phyloP scores from a whole-genome alignment of 1,139 yeast species.

The Kurtzmaniella quercitrusa region DNA sequence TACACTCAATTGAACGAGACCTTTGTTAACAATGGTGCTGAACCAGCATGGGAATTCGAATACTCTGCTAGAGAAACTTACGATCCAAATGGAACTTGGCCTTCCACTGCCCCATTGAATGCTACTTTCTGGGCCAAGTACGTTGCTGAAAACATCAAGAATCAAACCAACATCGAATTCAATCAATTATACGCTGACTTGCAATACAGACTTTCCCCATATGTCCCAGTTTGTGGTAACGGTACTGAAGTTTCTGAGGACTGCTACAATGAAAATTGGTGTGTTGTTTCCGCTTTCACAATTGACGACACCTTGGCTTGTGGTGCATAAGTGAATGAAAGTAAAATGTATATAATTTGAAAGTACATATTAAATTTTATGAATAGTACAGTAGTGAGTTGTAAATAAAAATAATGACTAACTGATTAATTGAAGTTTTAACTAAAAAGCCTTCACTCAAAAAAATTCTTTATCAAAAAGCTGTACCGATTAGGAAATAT shows the following conservation, averaged over 20 bases:
- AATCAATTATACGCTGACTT: slow-evolving; percentile 45
- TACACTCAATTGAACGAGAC: slow-evolving; percentile 52
- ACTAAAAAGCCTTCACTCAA: neutral
- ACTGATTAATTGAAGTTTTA: neutral
- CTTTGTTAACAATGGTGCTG: slow-evolving; percentile 42
- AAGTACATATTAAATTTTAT: too few relatives aligned
- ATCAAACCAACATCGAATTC: slow-evolving; percentile 32
- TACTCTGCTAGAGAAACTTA: slow-evolving; percentile 52
- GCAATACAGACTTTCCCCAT: slow-evolving; percentile 53
- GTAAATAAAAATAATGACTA: neutral
- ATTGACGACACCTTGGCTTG: slow-evolving; percentile 1
- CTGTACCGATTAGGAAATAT: neutral
- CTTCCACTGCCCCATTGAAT: slow-evolving; percentile 47
- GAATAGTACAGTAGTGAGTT: too few relatives aligned
- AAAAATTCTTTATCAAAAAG: neutral
- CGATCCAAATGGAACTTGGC: slow-evolving; percentile 46
- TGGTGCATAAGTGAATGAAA: neutral
- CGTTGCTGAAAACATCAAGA: slow-evolving; percentile 30
- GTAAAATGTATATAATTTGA: too few relatives aligned
- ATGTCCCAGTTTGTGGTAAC: slow-evolving; percentile 40
- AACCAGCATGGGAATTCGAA: slow-evolving; percentile 53
- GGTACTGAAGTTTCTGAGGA: slow-evolving; percentile 25
- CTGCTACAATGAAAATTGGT: slow-evolving; percentile 43
- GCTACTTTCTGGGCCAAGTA: slow-evolving; percentile 55
- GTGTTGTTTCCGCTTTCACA: slow-evolving; percentile 20